A percentile compares a stretch with the other conserved stretches of the same genome.
Conservation (phyloP, 805 yeast species). For the Trichomonascus vanleenenianus region DNA sequence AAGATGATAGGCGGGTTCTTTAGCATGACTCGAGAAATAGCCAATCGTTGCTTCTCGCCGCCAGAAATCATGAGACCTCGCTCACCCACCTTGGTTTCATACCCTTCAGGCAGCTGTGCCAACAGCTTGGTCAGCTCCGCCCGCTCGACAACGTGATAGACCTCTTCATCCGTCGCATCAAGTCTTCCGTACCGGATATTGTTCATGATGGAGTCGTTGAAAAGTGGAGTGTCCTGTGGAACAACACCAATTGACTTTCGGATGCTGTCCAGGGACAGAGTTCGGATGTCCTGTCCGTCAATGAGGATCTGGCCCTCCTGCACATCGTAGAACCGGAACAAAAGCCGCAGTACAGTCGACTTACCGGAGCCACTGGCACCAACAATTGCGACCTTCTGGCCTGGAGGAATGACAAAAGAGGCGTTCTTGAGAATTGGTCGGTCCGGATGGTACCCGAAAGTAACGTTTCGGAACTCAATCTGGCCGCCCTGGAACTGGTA, state of each 20-base stretch:
- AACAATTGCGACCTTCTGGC: conserved; percentile 84
- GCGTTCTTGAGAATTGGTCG: conserved; percentile 79
- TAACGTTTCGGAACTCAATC: conserved; percentile 80
- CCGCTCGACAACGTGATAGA: conserved; percentile 50
- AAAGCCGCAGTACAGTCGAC: conserved; percentile 75
- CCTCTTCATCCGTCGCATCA: conserved; percentile 65
- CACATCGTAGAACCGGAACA: conserved; percentile 87
- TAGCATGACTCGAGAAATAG: conserved; percentile 83
- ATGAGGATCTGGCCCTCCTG: conserved; percentile 66
- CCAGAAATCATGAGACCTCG: conserved; percentile 98
- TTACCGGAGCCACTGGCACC: conserved; percentile 97
- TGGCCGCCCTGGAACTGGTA: conserved; percentile 63
- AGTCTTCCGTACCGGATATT: conserved; percentile 82
- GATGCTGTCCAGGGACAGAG: conserved; percentile 66
- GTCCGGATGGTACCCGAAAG: conserved; percentile 86
- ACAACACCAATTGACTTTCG: conserved; percentile 80
- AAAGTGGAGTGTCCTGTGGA: conserved; percentile 95
- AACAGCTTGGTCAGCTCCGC: conserved; percentile 65
- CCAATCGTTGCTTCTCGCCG: conserved; percentile 95
- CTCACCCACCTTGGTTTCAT: conserved; percentile 86
- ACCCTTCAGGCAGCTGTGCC: conserved; percentile 71
- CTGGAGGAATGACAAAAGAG: conserved; percentile 80
- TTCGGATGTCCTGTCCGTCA: conserved; percentile 82
- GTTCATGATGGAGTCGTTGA: conserved; percentile 83
- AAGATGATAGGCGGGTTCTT: conserved; percentile 85